Conservation (phyloP, 2,329 filamentous ascomycete species). For the Colletotrichum somersetense region DNA sequence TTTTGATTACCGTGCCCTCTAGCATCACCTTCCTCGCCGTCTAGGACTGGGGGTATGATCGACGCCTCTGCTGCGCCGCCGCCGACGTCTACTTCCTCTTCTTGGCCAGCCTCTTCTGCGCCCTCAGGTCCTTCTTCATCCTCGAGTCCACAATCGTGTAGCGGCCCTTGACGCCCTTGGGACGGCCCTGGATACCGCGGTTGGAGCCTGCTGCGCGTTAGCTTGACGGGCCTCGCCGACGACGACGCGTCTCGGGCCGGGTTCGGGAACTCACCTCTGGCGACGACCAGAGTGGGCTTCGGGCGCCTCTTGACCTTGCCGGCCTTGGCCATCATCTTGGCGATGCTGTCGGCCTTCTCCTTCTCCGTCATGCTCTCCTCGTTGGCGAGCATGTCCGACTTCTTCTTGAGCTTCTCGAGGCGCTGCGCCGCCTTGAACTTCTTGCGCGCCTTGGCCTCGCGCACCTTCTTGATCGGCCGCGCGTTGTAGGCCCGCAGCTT, state of each 20-base stretch:
- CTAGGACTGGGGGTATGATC: conserved; percentile 31
- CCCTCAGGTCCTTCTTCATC: conserved; percentile 96
- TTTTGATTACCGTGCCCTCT: conserved; percentile 32
- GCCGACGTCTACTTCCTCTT: conserved; percentile 67
- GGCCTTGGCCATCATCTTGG: conserved; percentile 84
- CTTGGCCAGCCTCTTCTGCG: conserved; percentile 82
- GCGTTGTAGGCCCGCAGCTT: conserved; percentile 94
- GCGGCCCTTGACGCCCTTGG: conserved; percentile 91
- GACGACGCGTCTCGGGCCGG: neutral
- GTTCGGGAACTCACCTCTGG: conserved; percentile 67
- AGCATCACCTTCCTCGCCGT: conserved; percentile 24
- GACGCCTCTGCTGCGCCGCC: neutral
- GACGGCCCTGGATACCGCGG: conserved; percentile 86
- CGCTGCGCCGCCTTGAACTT: conserved; percentile 94
- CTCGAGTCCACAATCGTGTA: conserved; percentile 97
- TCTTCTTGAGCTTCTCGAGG: conserved; percentile 96
- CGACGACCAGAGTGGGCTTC: conserved; percentile 89
- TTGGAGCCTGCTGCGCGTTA: conserved; percentile 62
- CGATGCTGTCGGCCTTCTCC: conserved; percentile 91
- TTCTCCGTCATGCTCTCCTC: conserved; percentile 95
- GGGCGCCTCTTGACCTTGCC: conserved; percentile 88
- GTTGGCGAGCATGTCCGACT: conserved; percentile 88
- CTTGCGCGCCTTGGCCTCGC: conserved; percentile 95
- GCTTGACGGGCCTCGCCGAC: neutral
- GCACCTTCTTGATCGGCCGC: conserved; percentile 98